Conservation (phyloP, 305 asterid genomes). For the Fraxinus velutina region DNA sequence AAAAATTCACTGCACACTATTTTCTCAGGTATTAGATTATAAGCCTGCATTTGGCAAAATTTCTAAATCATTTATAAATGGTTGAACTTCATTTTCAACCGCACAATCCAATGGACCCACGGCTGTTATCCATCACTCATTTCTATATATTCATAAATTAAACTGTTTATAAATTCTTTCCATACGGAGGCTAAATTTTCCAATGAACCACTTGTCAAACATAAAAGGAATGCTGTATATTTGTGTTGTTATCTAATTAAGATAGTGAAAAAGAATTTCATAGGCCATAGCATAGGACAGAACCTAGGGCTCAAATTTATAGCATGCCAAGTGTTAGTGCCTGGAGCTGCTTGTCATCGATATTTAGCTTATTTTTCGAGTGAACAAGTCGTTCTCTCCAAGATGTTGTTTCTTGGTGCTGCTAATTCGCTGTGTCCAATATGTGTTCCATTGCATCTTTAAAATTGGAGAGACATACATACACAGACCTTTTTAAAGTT, state of each 20-base stretch:
- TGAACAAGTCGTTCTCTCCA: neutral
- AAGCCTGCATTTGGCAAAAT: neutral
- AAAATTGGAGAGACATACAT: neutral
- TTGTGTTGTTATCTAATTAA: neutral
- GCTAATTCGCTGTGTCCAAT: neutral
- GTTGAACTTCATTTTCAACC: neutral
- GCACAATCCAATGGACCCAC: neutral
- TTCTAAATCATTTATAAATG: neutral
- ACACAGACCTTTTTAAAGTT: neutral
- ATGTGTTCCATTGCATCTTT: neutral
- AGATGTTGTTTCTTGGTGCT: neutral
- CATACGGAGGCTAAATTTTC: neutral
- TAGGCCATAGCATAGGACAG: neutral
- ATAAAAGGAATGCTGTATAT: neutral
- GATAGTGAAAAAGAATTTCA: neutral
- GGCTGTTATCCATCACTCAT: neutral
- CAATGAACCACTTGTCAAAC: neutral
- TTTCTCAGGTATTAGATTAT: constrained; percentile 8
- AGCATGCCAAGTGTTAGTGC: neutral
- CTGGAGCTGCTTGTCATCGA: neutral
- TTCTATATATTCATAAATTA: neutral
- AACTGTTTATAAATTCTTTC: neutral
- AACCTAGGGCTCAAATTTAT: neutral
- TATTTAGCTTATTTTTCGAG: neutral
- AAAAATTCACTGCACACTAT: neutral